Evolutionary conservation across 2,329 filamentous ascomycete genomes (phyloP).

Genomic region (Beauveria bassiana): DNA sequence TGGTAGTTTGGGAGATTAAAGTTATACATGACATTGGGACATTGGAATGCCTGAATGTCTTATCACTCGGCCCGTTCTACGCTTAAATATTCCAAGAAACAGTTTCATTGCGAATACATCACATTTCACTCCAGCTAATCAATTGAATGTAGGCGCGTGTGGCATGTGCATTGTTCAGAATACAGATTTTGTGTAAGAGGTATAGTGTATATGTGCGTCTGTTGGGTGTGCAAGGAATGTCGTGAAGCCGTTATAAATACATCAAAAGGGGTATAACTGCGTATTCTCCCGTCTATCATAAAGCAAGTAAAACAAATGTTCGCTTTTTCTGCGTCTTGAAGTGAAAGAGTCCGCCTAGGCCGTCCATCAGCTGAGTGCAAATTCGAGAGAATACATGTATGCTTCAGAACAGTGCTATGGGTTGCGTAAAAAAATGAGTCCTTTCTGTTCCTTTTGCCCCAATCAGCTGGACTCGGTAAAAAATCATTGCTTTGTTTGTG

Average conservation of each 20-base stretch:
- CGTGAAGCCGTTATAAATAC: constrained; percentile 21
- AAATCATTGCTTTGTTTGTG: not conserved
- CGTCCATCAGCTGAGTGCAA: not conserved
- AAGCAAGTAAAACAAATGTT: constrained; percentile 14
- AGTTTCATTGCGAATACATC: too few relatives aligned
- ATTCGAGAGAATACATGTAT: not conserved
- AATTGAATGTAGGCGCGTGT: too few relatives aligned
- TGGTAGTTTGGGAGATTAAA: constrained; percentile 39
- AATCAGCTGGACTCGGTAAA: not conserved
- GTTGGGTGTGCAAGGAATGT: constrained; percentile 8
- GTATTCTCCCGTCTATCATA: constrained; percentile 17
- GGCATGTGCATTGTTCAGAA: not conserved
- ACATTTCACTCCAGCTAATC: too few relatives aligned
- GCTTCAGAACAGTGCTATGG: not conserved
- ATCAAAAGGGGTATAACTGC: constrained; percentile 16
- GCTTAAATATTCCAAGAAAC: too few relatives aligned
- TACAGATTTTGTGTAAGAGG: not conserved
- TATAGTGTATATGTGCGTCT: not conserved
- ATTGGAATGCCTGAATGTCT: too few relatives aligned
- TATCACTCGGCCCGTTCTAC: too few relatives aligned
- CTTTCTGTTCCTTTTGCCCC: not conserved
- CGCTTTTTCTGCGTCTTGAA: not conserved
- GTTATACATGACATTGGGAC: too few relatives aligned
- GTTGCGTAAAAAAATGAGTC: not conserved
- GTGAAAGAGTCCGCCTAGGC: not conserved